Percentiles rank a stretch among this genome's conserved stretches.
Conservation (phyloP, 768 basidiomycete genomes). For the Podaxis carcinomalis region DNA sequence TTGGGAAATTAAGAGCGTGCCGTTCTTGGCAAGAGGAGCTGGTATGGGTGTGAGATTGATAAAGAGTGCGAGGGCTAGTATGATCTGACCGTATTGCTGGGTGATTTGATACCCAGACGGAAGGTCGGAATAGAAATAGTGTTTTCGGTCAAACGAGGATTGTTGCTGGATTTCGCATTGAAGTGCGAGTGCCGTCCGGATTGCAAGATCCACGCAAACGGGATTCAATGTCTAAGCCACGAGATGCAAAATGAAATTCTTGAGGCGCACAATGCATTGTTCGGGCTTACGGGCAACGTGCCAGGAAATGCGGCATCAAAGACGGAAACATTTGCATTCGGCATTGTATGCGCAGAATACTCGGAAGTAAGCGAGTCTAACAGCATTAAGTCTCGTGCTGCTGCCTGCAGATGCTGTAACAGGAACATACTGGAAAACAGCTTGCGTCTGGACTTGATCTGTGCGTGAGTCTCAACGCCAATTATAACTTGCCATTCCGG, state of each 20-base stretch:
- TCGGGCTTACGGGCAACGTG: slow-evolving; percentile 72
- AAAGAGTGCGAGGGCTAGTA: background rate
- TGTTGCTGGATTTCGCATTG: slow-evolving; percentile 54
- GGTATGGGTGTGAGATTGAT: slow-evolving; percentile 1
- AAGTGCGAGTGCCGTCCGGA: slow-evolving; percentile 80
- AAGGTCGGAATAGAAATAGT: slow-evolving; percentile 96
- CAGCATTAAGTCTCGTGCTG: background rate
- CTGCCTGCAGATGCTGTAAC: background rate
- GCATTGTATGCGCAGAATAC: slow-evolving; percentile 27
- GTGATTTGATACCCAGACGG: slow-evolving; percentile 97
- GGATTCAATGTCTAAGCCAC: slow-evolving; percentile 50
- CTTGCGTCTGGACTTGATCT: slow-evolving; percentile 83
- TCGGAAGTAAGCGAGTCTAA: slow-evolving; percentile 38
- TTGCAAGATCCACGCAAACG: slow-evolving; percentile 71
- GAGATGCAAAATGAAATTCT: too few relatives aligned
- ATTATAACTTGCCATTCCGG: slow-evolving; percentile 88
- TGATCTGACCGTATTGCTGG: slow-evolving; percentile 75
- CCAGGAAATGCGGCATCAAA: slow-evolving; percentile 94
- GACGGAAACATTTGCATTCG: slow-evolving; percentile 70
- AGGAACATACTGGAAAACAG: slow-evolving; percentile 71
- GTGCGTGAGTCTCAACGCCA: slow-evolving; percentile 94
- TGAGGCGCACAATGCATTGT: background rate
- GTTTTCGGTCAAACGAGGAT: slow-evolving; percentile 93
- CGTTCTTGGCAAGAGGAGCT: slow-evolving; percentile 80
- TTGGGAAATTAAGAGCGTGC: slow-evolving; percentile 44